Percentiles rank a stretch among this genome's conserved stretches.
Evolutionary conservation across 2,329 filamentous ascomycete genomes (phyloP).

Genomic region (Aotearoamyces nothofagi): DNA sequence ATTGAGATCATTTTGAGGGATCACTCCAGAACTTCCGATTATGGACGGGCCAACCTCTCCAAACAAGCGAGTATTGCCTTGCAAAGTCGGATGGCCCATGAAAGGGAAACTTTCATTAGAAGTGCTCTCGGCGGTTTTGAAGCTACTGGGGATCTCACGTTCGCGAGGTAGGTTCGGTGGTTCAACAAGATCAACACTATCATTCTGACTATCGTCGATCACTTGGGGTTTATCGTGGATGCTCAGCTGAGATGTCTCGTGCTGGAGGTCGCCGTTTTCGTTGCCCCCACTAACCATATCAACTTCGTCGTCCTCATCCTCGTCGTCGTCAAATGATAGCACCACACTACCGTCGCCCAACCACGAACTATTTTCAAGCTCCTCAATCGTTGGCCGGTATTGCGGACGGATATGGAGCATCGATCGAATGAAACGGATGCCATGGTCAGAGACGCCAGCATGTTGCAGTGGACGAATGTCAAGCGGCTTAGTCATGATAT

Average conservation of each 20-base stretch:
- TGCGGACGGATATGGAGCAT: constrained; percentile 76
- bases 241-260: constrained; percentile 17
- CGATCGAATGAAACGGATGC: constrained; percentile 58
- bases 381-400: constrained; percentile 54
- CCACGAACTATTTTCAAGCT: constrained; percentile 64
- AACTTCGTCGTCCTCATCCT: constrained; percentile 12
- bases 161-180: too few species aligned
- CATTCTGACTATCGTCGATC: constrained; percentile 9
- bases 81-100: constrained; percentile 4
- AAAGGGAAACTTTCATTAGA: constrained; percentile 8
- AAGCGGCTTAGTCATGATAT: constrained; percentile 67
- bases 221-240: constrained; percentile 8
- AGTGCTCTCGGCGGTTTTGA: constrained; percentile 10
- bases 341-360: constrained; percentile 24
- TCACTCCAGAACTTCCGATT: constrained; percentile 17
- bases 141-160: constrained; percentile 17
- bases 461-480: constrained; percentile 48
- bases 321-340: constrained; percentile 11
- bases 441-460: constrained; percentile 43
- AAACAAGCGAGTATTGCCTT: constrained; percentile 13
- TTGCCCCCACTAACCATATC: constrained; percentile 9
- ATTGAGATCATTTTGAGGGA: constrained; percentile 14
- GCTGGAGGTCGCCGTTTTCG: constrained; percentile 10
- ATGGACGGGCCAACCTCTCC: constrained; percentile 17
- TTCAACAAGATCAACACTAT: too few species aligned